These are phyloP conservation scores for Kuraishia piskuri DNA, from an alignment of 805 yeast genomes.

Conservation along the genomic window DNA sequence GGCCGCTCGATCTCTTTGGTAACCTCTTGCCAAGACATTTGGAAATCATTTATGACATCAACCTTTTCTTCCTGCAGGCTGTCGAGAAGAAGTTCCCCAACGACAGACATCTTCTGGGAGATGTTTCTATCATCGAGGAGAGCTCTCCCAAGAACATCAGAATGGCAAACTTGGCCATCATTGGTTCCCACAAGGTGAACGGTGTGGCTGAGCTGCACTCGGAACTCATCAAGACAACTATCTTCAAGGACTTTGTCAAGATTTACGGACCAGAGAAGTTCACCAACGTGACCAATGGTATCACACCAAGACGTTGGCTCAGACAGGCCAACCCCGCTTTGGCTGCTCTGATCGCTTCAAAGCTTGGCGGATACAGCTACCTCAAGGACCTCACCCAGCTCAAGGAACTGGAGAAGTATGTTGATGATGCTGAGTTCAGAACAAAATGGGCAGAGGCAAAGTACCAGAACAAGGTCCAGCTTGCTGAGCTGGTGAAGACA, in stretches of 20 bases:
- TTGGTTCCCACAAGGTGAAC: slow-evolving; percentile 89
- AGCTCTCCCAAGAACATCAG: slow-evolving; percentile 72
- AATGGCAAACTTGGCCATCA: slow-evolving; percentile 87
- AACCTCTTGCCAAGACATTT: slow-evolving; percentile 82
- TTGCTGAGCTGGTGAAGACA: slow-evolving; percentile 58
- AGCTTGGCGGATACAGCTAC: slow-evolving; percentile 61
- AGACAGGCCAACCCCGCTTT: slow-evolving; percentile 85
- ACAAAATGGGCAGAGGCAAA: slow-evolving; percentile 66
- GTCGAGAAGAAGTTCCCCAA: slow-evolving; percentile 74
- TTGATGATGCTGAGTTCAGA: slow-evolving; percentile 64
- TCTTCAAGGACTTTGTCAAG: slow-evolving; percentile 82
- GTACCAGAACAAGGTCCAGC: slow-evolving; percentile 53
- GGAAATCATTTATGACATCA: slow-evolving; percentile 83
- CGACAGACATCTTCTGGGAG: slow-evolving; percentile 53
- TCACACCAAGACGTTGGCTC: slow-evolving; percentile 95
- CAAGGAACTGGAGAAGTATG: slow-evolving; percentile 56
- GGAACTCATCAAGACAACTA: slow-evolving; percentile 80
- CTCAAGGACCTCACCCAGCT: slow-evolving; percentile 60
- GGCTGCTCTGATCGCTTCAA: slow-evolving; percentile 62
- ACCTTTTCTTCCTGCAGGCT: slow-evolving; percentile 63
- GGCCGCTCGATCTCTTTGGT: slow-evolving; percentile 82
- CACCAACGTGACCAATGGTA: slow-evolving; percentile 89
- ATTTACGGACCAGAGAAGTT: slow-evolving; percentile 78
- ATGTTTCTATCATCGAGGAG: slow-evolving; percentile 85
- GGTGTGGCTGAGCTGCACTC: slow-evolving; percentile 97